These are phyloP conservation scores for Penicillium aurantiogriseum DNA, from an alignment of 2,329 filamentous ascomycete species.

Conservation along the genomic window DNA sequence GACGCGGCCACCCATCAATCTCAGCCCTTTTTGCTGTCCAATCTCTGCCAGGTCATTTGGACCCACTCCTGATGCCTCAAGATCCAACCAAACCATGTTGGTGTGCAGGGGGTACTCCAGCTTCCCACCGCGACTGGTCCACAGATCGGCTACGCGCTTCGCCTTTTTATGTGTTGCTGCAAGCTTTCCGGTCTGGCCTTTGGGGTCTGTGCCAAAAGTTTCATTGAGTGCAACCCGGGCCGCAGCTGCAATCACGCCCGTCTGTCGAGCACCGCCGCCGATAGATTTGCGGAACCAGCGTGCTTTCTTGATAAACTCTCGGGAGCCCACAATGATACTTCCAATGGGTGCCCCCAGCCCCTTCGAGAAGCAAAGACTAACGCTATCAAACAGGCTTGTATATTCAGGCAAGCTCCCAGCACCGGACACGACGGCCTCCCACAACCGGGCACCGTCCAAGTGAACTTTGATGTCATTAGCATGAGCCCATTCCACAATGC, in stretches of 20 bases:
- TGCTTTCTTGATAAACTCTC: slow-evolving; percentile 62
- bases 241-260: slow-evolving; percentile 72
- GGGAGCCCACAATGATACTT: slow-evolving; percentile 65
- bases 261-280: slow-evolving; percentile 74
- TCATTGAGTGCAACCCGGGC: slow-evolving; percentile 76
- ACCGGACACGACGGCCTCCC: slow-evolving; percentile 74
- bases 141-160: slow-evolving; percentile 61
- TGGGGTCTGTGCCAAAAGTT: slow-evolving; percentile 64
- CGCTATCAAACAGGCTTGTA: slow-evolving; percentile 67
- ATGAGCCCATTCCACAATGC: slow-evolving; percentile 69
- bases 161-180: slow-evolving; percentile 61
- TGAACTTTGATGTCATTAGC: slow-evolving; percentile 67
- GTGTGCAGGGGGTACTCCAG: slow-evolving; percentile 71
- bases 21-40: slow-evolving; percentile 58
- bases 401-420: slow-evolving; percentile 67
- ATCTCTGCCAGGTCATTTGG: slow-evolving; percentile 54
- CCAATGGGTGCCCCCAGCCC: slow-evolving; percentile 79
- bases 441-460: slow-evolving; percentile 75
- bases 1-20: slow-evolving; percentile 56
- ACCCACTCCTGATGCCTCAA: slow-evolving; percentile 59
- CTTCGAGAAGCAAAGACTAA: slow-evolving; percentile 78
- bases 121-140: slow-evolving; percentile 68
- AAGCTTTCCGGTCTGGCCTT: slow-evolving; percentile 62
- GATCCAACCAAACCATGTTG: slow-evolving; percentile 89
- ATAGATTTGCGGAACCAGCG: slow-evolving; percentile 78